Conservation (phyloP, 495 filamentous ascomycete genomes). For the Penicillium canariense region DNA sequence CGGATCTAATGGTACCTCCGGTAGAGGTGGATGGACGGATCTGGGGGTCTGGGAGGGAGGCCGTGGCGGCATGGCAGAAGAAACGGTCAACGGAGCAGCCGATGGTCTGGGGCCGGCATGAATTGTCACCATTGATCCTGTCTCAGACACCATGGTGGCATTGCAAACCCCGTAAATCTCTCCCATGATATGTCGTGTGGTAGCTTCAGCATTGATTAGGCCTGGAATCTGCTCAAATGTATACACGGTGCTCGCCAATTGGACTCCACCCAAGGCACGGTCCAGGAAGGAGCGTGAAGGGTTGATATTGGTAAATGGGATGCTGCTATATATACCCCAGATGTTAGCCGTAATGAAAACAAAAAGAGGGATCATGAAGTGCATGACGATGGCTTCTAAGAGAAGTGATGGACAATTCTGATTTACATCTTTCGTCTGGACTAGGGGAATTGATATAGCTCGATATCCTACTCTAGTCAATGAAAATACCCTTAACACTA, state of each 20-base stretch:
- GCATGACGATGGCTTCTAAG: conserved; percentile 1
- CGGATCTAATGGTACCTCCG: not conserved
- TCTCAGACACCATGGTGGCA: not conserved
- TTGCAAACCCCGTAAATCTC: not conserved
- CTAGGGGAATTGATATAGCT: not conserved
- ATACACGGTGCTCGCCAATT: conserved; percentile 14
- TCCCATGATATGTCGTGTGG: not conserved
- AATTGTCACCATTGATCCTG: not conserved
- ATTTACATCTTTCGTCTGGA: too few relatives aligned
- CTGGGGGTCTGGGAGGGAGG: not conserved
- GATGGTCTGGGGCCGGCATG: not conserved
- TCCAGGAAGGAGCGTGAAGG: conserved; percentile 7
- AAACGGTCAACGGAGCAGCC: not conserved
- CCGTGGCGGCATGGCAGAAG: not conserved
- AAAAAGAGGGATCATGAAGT: conserved; percentile 5
- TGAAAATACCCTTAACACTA: not conserved
- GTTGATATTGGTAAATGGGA: conserved; percentile 17
- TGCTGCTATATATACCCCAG: conserved; percentile 14
- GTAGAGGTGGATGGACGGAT: not conserved
- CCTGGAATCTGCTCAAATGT: conserved; percentile 5
- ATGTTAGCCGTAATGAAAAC: conserved; percentile 14
- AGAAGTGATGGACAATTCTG: too few relatives aligned
- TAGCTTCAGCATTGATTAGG: not conserved
- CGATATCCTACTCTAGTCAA: not conserved
- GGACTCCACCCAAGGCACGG: conserved; percentile 13